Percentiles rank a stretch among this genome's conserved stretches.
These are phyloP conservation scores for Colletotrichum abscissum DNA, from an alignment of 2,329 filamentous ascomycete genomes.

Conservation along the genomic window DNA sequence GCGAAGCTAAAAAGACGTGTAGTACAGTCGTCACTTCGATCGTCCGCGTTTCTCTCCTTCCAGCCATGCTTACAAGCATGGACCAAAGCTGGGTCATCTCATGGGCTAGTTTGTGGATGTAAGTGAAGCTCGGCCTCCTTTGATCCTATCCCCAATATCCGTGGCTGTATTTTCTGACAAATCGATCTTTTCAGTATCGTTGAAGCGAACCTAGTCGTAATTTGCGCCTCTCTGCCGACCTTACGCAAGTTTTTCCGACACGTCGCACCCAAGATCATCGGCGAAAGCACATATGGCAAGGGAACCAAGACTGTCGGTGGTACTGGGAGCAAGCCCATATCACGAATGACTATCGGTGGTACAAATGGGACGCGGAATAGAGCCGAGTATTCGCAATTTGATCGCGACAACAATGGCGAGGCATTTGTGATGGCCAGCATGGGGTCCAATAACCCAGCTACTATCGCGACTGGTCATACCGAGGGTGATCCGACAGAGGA, in stretches of 20 bases:
- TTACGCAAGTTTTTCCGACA: constrained; percentile 49
- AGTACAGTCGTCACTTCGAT: constrained; percentile 50
- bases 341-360: constrained; percentile 3
- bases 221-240: constrained; percentile 51
- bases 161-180: not conserved
- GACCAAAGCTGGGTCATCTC: constrained; percentile 46
- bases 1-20: not conserved
- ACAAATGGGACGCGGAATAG: not conserved
- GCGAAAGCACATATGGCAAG: constrained; percentile 20
- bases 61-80: constrained; percentile 39
- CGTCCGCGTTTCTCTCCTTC: constrained; percentile 42
- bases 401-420: not conserved
- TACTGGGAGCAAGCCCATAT: not conserved
- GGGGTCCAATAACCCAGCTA: not conserved
- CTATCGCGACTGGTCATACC: not conserved
- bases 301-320: not conserved
- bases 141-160: no score
- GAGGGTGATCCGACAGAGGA: not conserved
- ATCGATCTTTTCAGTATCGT: constrained; percentile 41
- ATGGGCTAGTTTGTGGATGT: constrained; percentile 44
- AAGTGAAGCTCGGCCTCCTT: not conserved
- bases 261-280: constrained; percentile 39
- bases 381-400: constrained; percentile 4
- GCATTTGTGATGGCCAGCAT: constrained; percentile 9
- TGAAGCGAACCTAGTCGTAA: constrained; percentile 49